A percentile compares a stretch with the other conserved stretches of the same genome.
These are phyloP conservation scores for Phlyctochytrium bullatum DNA, from an alignment of 192 early-diverging fungal species.

Conservation along the genomic window DNA sequence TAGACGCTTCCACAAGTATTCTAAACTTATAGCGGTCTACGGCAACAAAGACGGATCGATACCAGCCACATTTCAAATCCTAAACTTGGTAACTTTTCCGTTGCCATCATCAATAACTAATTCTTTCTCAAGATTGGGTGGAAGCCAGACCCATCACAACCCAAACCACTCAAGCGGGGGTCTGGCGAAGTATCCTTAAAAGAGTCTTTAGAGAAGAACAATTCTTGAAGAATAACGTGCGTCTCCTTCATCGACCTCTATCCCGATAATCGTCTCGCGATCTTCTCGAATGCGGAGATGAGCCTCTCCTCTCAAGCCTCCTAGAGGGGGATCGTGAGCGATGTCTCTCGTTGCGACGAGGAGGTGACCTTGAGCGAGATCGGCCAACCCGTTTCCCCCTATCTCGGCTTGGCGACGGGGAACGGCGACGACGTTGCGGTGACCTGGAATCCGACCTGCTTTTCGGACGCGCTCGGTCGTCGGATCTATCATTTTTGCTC, in stretches of 20 bases:
- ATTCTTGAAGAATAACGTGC: too few relatives aligned
- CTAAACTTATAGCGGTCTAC: constrained; percentile 67
- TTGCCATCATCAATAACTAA: background rate
- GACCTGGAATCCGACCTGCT: background rate
- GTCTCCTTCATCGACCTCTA: too few relatives aligned
- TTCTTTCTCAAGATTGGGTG: constrained; percentile 82
- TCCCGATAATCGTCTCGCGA: too few relatives aligned
- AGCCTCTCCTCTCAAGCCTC: too few relatives aligned
- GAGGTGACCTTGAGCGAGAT: background rate
- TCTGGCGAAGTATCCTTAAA: constrained; percentile 80
- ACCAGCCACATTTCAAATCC: constrained; percentile 87
- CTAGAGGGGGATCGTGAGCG: too few relatives aligned
- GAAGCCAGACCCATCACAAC: constrained; percentile 85
- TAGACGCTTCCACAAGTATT: background rate
- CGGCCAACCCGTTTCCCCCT: background rate
- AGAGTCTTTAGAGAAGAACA: too few relatives aligned
- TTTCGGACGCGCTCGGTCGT: background rate
- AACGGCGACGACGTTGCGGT: background rate
- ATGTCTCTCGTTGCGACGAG: background rate
- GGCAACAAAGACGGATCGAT: constrained; percentile 83
- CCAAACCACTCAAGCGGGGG: constrained; percentile 78
- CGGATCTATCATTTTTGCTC: background rate
- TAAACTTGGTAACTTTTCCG: constrained; percentile 35
- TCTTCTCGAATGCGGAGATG: too few relatives aligned
- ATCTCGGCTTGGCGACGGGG: background rate